Evolutionary conservation across 306 rosid genomes (phyloP), one percentile per base, ranked within the genome.

Genomic region (Prunus fruticosa): DNA sequence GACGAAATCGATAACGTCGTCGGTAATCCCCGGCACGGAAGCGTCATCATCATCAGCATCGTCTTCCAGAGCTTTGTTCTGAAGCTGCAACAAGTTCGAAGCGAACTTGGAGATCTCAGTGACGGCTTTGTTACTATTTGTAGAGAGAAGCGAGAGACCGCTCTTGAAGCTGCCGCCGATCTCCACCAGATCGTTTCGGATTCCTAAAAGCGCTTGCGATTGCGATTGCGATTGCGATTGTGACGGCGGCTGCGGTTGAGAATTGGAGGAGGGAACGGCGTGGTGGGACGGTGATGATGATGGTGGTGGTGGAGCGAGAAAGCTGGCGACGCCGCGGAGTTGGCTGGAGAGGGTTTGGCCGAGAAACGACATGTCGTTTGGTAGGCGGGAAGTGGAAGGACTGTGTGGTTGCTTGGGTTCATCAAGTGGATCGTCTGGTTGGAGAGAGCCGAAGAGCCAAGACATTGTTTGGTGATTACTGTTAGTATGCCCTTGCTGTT

Each of bases 181-280:
- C 84, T 95, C 99, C 80, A 69, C 91, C 11, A 95, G 92, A 88
- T 95, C 99, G 88, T 86, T 95, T 38, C 90, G 87, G 69, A 95
- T 86, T 67, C 99, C 99, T 3, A 77, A 19, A 47, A 95, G 79
- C 67, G 88, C 74, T 75, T 62, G 87, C 47, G 90, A 80, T 19
- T 67, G 69, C 61, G 80, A 22, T 46, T 69, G 25, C 25, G 25
- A 25, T 25, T 25, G 82, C 73, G 82, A 20, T 49, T 49, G 53
- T 0, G 18, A 32, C 4, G 77, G 25, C 25, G 90, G n/a, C 7
- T 73, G 94, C 22, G 92, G 91, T 0, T 89, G 97, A 73, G 97
- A 92, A 19, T 94, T 88, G 50, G 83, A 83, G 86, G 45, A 90
- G 87, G 80, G 88, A 92, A 73, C 83, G 52, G 91, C 90, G 25